Base-by-base conservation (phyloP, 23 red algal species). In the Gracilaria domingensis region DNA sequence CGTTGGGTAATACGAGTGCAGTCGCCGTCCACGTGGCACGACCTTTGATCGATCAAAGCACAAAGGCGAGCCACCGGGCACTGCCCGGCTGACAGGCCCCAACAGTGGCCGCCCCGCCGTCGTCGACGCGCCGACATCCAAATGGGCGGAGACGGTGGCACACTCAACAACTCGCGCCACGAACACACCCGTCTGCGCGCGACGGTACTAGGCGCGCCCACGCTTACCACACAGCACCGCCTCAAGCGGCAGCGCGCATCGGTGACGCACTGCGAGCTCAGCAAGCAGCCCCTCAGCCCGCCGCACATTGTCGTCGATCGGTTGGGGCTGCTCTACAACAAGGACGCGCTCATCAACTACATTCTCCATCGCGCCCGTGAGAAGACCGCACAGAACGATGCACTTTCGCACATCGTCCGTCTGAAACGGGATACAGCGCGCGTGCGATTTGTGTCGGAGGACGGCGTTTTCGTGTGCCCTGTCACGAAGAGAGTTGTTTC, bases 81-180 rank as follows among this genome's bases (percentile, higher is more conserved):
- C n/a, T n/a, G n/a, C n/a, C n/a, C n/a, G n/a, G n/a, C n/a, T n/a
- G n/a, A n/a, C n/a, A n/a, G n/a, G n/a, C n/a, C n/a, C n/a, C n/a
- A n/a, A n/a, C n/a, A n/a, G n/a, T n/a, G n/a, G n/a, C n/a, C n/a
- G n/a, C n/a, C n/a, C n/a, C n/a, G 20, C 20, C 18, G 18, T 16
- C 20, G 54, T 58, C 7, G 8, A 58, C 54, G 54, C 20, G 54
- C 8, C 7, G 20, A 5, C 8, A 18, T 11, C 54, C 7, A n/a
- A 18, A 95, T 95, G 93, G 93, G 93, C 16, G 93, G 93, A 58
- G 93, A 95, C 49, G 93, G 93, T 75, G 93, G 93, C 35, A 85
- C 93, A 13, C 62, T 95, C 38, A 95, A 95, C 77, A 95, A 95
- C 82, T 90, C 93, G 20, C 93, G 93, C 25, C 47, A 64, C 58